These are phyloP conservation scores for Mucor piriformis DNA, from an alignment of 371 early-diverging fungal genomes.

Conservation along the genomic window DNA sequence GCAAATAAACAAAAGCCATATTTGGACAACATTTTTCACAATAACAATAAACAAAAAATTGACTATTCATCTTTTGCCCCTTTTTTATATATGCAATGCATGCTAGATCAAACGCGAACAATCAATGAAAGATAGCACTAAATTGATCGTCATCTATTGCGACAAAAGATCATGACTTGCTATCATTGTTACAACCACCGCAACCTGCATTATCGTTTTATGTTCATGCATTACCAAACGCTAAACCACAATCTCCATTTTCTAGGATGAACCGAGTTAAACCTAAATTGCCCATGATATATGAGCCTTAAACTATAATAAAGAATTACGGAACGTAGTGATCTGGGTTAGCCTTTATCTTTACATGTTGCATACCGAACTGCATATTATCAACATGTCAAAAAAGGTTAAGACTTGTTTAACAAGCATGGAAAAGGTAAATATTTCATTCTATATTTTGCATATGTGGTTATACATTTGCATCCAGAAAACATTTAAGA, in stretches of 20 bases:
- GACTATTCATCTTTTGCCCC: background rate
- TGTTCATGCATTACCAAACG: no score
- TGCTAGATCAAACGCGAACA: no score
- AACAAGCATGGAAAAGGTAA: slow-evolving; percentile 81
- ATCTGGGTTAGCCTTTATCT: slow-evolving; percentile 48
- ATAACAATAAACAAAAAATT: background rate
- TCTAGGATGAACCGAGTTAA: background rate
- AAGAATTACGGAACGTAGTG: slow-evolving; percentile 23
- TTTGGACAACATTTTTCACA: background rate
- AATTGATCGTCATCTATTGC: no score
- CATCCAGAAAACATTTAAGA: slow-evolving; percentile 9
- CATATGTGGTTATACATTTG: background rate
- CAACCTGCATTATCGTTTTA: no score
- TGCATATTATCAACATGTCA: slow-evolving; percentile 42
- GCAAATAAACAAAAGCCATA: slow-evolving; percentile 3
- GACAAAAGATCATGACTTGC: no score
- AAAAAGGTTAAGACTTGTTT: slow-evolving; percentile 54
- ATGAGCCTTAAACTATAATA: background rate
- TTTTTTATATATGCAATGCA: background rate
- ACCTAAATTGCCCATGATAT: slow-evolving; percentile 2
- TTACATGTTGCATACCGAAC: slow-evolving; percentile 55
- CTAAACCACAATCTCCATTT: slow-evolving; percentile 7
- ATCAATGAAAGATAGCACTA: no score
- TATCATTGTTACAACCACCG: no score
- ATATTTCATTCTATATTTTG: background rate